Evolutionary conservation across 2,329 filamentous ascomycete genomes (phyloP), one percentile per base, ranked within the genome.

Genomic region (Fusarium coicis): DNA sequence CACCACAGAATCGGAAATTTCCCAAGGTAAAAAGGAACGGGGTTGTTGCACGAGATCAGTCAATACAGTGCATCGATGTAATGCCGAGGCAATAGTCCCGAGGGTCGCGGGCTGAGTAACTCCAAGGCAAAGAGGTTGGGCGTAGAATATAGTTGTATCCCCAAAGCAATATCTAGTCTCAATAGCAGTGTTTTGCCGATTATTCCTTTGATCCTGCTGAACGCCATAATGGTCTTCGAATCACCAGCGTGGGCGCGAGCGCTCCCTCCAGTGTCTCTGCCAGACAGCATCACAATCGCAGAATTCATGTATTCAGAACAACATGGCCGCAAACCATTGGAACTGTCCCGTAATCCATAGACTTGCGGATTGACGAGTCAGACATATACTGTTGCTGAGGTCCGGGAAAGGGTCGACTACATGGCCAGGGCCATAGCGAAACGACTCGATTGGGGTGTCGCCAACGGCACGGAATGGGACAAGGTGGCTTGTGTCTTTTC

Each of bases 151-250:
- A 34, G 16, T 8, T 11, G 9, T 10, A 7, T 15, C n/a, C 9
- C 9, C 16, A 34, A 10, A 19, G 11, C 0, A 10, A 7, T 7
- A 4, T 3, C n/a, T 14, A 19, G 21, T 19, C 11, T 23, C n/a
- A 10, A 30, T 11, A 30, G 30, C 7, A 15, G 7, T 47, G 26
- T 10, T 5, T 32, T 18, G 0, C 15, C 8, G 12, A 23, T 34
- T 23, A 4, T 34, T 34, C 21, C 30, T 14, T 19, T 34, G 30
- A 23, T 14, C 10, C 11, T 10, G n/a, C 9, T 2, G 8, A 34
- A 23, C 30, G 30, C 16, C 16, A 23, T 10, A 8, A 50, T 34
- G 47, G 47, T 50, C 47, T 50, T 50, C 4, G 47, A 34, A 23
- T 50, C 47, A 8, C 47, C 47, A 19, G 30, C 47, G 2, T 50